phyloP scores from a whole-genome alignment of 1,139 yeast species.

The Kodamaea derodonti region DNA sequence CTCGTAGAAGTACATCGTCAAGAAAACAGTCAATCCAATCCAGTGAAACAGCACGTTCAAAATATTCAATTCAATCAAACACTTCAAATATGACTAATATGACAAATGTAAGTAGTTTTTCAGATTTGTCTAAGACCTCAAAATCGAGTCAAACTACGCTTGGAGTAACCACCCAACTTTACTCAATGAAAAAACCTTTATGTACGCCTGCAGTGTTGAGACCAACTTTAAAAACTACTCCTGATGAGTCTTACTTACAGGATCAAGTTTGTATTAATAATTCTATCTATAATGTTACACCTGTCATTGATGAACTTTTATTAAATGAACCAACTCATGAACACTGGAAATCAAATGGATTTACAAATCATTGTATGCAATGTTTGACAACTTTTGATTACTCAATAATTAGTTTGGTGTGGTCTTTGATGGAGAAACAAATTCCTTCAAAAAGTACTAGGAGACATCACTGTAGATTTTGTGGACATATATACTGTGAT shows the following conservation, averaged over 20 bases:
- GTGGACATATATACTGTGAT: conserved; percentile 38
- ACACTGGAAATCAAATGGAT: conserved; percentile 42
- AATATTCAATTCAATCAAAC: background rate
- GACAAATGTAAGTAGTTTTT: background rate
- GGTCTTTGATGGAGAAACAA: conserved; percentile 9
- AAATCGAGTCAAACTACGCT: background rate
- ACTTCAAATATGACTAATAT: background rate
- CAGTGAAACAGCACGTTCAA: background rate
- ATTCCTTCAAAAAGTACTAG: background rate
- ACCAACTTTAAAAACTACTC: conserved; percentile 17
- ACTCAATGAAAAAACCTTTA: conserved; percentile 37
- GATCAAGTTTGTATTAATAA: conserved; percentile 5
- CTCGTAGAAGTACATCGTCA: background rate
- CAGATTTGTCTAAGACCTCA: background rate
- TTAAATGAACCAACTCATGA: conserved; percentile 34
- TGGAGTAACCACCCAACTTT: conserved; percentile 15
- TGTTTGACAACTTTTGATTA: conserved; percentile 37
- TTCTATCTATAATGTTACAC: conserved; percentile 4
- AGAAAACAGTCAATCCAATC: background rate
- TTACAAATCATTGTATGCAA: conserved; percentile 38
- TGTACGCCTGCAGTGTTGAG: conserved; percentile 43
- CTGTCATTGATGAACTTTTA: background rate
- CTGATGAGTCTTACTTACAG: background rate
- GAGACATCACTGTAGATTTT: conserved; percentile 42
- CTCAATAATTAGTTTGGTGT: conserved; percentile 16